Base-by-base conservation (phyloP, 306 rosid species). In the Prosopis cineraria region DNA sequence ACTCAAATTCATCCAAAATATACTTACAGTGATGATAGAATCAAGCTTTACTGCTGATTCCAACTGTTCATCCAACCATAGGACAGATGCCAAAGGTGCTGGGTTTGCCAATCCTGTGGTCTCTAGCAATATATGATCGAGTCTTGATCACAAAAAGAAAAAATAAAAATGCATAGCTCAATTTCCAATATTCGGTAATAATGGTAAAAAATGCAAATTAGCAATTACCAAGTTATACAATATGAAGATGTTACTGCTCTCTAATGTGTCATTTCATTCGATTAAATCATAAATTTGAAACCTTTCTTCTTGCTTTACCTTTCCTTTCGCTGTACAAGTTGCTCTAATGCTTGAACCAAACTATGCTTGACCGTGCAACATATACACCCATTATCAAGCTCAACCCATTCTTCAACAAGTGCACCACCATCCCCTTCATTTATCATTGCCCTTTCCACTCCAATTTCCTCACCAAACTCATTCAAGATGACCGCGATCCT, bases 81-180 rank as follows among this genome's bases (percentile, higher is more conserved):
- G 91, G 43, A 95, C 87, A 50, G 98, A 95, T 68, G 98, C 98
- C 86, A 95, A 91, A 56, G 97, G 98, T 34, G 96, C 98, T 47
- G 97, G 98, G 84, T 95, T 95, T n/a, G 98, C 98, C 86, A 95
- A 78, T 16, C 98, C 98, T 59, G 98, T 95, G 69, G 98, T 95
- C 90, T 95, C 98, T 82, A 95, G 85, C 84, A 95, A 87, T 79
- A 92, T 95, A 87, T 91, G 97, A 83, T 95, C 98, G 29, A 95
- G 86, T 83, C 98, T 95, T 87, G 76, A 77, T 24, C 44, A 83
- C 40, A 33, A 3, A 17, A 59, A 25, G 6, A 24, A 41, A 27
- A 68, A n/a, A n/a, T n/a, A n/a, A n/a, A 52, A 63, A 80, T 9
- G 68, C 12, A 25, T 12, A 29, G 59, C 47, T 73, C 47, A 62